Base-by-base conservation (phyloP, 306 rosid genomes). In the Abrus pulchellus region DNA sequence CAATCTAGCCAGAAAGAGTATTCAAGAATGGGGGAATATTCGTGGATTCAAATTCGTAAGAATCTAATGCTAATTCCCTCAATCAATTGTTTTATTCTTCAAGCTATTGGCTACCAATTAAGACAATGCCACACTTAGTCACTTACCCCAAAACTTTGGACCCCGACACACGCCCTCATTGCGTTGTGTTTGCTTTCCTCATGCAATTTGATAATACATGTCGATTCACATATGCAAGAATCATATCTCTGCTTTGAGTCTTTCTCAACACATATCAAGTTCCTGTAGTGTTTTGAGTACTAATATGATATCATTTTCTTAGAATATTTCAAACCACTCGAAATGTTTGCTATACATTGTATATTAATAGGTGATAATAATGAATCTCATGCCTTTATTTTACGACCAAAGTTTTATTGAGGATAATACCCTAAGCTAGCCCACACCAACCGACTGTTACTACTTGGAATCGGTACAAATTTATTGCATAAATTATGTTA, bases 11-110 rank as follows among this genome's bases (percentile, higher is more conserved):
- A 13, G 12, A 14, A 48, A 49, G 61, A 61, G 8, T 59, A 1
- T 65, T 50, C 9, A 4, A 36, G 9, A 64, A 43, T 54, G 7
- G 0, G 48, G 65, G 44, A 43, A 80, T 8, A 5, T 55, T 47
- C 3, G 72, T 82, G 73, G 85, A 68, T 82, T 76, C 62, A 83
- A 72, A 83, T 83, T 72, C 83, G 1, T 28, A 28, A 12, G 67
- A 72, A 83, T 64, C 71, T 56, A 72, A 72, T 83, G 75, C 70
- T 43, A 54, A 48, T 72, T 80, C 38, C 53, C 28, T 33, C 7
- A 11, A 33, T 44, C 20, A 8, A 32, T 56, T n/a, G 20, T 64
- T 75, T 75, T 82, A 76, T 82, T 82, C 82, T 52, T 49, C 3
- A 82, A 67, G 54, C 81, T 56, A 45, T 27, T 49, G 57, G 5